Base-by-base conservation (phyloP, 371 early-diverging fungal genomes). In the Zopfochytrium polystomum region DNA sequence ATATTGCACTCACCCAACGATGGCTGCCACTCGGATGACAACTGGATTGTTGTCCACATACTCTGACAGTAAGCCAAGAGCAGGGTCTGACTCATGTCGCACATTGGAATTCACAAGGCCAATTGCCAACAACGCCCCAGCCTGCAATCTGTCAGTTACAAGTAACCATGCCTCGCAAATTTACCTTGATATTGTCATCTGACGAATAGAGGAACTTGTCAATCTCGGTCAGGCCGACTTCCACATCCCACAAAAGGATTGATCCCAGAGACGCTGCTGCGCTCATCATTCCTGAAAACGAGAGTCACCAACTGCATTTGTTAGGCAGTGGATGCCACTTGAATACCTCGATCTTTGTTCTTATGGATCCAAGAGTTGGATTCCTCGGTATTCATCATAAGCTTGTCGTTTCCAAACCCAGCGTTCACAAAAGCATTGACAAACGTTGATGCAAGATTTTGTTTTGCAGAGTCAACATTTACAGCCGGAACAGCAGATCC, bases 401-500 rank as follows among this genome's bases (percentile, higher is more conserved):
- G 84, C 78, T 93, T 96, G 68, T 98, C 98, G 23, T 78, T 87
- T 49, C 93, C 89, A 72, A 95, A 98, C 7, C 94, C 98, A 35
- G 91, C 93, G 69, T 98, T 98, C 52, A 97, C 93, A 80, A 97
- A 96, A 0, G 93, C 98, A 70, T 97, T 98, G 35, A 97, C 98
- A 80, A 96, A 94, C 2, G 95, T 91, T 29, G 95, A 90, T 0
- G 98, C 91, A 46, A 97, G 77, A 73, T 97, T 95, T 68, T 94
- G 93, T 48, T 90, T 87, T 23, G 96, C 95, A 59, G 93, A 93
- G 67, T 96, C 96, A 38, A 95, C 86, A 58, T 79, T 87, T 13
- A 78, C 79, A 23, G 80, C 78, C 31, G 83, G 77, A 25, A 58
- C 60, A 22, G 88, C 87, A 58, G 82, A 67, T 9, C 68, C 79